Conservation (phyloP, 2,329 filamentous ascomycete species). For the Cercospora sojina region DNA sequence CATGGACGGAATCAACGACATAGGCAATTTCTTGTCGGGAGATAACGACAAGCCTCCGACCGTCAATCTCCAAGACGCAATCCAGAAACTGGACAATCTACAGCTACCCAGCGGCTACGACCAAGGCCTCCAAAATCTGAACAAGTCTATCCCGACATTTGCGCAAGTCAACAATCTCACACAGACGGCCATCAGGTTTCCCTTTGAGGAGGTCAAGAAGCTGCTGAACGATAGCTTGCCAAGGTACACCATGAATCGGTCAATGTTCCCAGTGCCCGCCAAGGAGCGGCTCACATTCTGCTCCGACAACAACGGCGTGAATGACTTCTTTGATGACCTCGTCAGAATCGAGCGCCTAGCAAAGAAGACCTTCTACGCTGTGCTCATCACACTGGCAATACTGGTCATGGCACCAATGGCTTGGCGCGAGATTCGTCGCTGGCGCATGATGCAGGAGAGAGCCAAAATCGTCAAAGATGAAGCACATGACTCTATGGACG, state of each 20-base stretch:
- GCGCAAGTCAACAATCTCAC: constrained; percentile 80
- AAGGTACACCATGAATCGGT: constrained; percentile 73
- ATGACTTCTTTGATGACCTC: constrained; percentile 76
- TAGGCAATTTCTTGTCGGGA: constrained; percentile 43
- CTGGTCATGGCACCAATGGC: constrained; percentile 76
- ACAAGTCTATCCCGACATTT: not conserved
- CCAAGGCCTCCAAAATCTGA: constrained; percentile 57
- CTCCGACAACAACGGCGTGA: constrained; percentile 77
- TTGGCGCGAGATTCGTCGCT: constrained; percentile 75
- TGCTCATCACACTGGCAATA: constrained; percentile 69
- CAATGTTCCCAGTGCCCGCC: constrained; percentile 75
- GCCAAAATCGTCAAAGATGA: constrained; percentile 64
- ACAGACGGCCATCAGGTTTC: constrained; percentile 68
- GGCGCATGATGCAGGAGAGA: constrained; percentile 68
- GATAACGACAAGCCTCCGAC: constrained; percentile 47
- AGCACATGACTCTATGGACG: constrained; percentile 77
- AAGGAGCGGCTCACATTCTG: constrained; percentile 86
- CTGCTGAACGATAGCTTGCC: constrained; percentile 70
- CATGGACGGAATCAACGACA: constrained; percentile 50
- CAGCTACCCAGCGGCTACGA: constrained; percentile 68
- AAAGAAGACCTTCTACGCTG: constrained; percentile 72
- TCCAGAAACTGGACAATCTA: constrained; percentile 68
- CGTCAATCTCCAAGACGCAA: constrained; percentile 64
- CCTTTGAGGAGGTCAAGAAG: constrained; percentile 77
- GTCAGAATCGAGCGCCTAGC: constrained; percentile 65